Evolutionary conservation across 305 asterid species (phyloP).

Genomic region (Plantago coronopus): DNA sequence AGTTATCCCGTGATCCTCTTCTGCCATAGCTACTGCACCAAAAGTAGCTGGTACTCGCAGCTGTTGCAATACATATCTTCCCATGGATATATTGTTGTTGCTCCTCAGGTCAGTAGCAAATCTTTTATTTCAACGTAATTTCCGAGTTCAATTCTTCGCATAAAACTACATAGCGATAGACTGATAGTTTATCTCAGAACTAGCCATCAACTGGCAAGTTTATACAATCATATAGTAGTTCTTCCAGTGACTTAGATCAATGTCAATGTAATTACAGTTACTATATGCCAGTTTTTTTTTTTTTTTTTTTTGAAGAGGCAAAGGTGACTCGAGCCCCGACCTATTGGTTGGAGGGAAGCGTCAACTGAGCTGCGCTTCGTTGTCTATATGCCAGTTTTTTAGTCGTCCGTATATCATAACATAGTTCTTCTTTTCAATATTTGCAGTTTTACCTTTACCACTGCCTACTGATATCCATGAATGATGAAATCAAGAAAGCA

Average conservation of each 20-base stretch:
- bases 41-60: conserved; percentile 39
- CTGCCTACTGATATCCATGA: conserved; percentile 32
- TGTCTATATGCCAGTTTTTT: too few relatives aligned
- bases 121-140: too few relatives aligned
- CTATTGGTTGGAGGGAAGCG: too few relatives aligned
- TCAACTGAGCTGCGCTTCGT: too few relatives aligned
- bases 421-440: conserved; percentile 4
- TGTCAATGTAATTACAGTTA: background rate
- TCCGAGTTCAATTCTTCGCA: too few relatives aligned
- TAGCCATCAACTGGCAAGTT: too few relatives aligned
- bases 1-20: conserved; percentile 48
- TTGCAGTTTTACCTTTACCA: conserved; percentile 33
- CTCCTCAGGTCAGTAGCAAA: conserved; percentile 52
- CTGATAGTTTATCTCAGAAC: too few relatives aligned
- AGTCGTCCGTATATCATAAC: too few relatives aligned
- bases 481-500: conserved; percentile 38
- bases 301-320: too few relatives aligned
- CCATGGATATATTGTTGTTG: conserved; percentile 54
- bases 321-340: too few relatives aligned
- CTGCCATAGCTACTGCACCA: conserved; percentile 50
- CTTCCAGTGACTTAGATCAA: background rate
- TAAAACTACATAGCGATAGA: too few relatives aligned
- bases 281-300: background rate
- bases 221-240: too few relatives aligned
- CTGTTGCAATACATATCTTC: conserved; percentile 55